Conservation (phyloP, 192 early-diverging fungal species). For the Thamnidium elegans region DNA sequence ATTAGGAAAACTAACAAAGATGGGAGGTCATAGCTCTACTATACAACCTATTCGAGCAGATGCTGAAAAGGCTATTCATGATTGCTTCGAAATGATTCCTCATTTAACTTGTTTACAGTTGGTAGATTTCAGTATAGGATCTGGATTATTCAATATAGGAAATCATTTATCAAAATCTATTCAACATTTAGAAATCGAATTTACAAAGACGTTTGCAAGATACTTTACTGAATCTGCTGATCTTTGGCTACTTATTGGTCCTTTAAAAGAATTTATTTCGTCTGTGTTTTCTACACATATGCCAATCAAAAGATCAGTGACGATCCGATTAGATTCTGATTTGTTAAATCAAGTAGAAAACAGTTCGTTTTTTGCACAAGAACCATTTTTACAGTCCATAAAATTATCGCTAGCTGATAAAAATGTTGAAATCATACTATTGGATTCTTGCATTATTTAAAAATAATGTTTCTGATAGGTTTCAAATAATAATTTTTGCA, state of each 20-base stretch:
- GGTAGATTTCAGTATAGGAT: slow-evolving; percentile 8
- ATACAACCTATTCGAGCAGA: slow-evolving; percentile 3
- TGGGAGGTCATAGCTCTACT: not conserved
- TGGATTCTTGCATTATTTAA: too few relatives aligned
- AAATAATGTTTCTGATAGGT: too few relatives aligned
- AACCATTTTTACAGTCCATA: too few relatives aligned
- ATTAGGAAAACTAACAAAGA: slow-evolving; percentile 3
- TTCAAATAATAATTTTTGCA: not conserved
- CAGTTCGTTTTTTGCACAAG: too few relatives aligned
- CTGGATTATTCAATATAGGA: not conserved
- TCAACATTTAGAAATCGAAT: not conserved
- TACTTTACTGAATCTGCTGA: not conserved
- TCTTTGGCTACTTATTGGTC: slow-evolving; percentile 4
- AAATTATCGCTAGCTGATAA: too few relatives aligned
- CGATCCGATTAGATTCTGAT: too few relatives aligned
- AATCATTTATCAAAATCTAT: not conserved
- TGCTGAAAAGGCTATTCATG: slow-evolving; percentile 1
- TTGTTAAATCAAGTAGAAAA: too few relatives aligned
- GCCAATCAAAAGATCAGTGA: too few relatives aligned
- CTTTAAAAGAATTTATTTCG: slow-evolving; percentile 4
- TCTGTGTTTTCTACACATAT: not conserved
- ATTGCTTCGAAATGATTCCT: not conserved
- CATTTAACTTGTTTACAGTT: not conserved
- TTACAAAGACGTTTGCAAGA: slow-evolving; percentile 7
- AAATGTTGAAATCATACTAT: too few relatives aligned